These are phyloP conservation scores for Anisogramma anomala DNA, from an alignment of 2,329 filamentous ascomycete species.

Conservation along the genomic window DNA sequence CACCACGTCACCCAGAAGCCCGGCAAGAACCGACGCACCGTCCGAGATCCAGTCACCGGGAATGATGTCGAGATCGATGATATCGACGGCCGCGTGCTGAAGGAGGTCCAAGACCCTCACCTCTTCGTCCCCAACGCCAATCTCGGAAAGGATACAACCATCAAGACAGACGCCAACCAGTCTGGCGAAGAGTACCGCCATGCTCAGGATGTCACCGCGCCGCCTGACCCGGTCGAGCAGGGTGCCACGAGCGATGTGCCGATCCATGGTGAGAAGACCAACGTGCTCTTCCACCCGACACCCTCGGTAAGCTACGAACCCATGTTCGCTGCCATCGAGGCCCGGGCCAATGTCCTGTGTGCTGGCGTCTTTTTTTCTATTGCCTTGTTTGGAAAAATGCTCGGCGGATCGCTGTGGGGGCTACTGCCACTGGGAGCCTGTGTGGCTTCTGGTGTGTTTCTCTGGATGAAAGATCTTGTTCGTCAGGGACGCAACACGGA, in stretches of 20 bases:
- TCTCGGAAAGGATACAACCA: slow-evolving; percentile 59
- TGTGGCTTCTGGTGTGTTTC: slow-evolving; percentile 65
- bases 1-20: slow-evolving; percentile 27
- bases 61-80: slow-evolving; percentile 77
- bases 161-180: slow-evolving; percentile 60
- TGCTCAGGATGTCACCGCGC: slow-evolving; percentile 80
- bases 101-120: slow-evolving; percentile 59
- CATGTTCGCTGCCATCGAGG: slow-evolving; percentile 68
- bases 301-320: slow-evolving; percentile 82
- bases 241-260: slow-evolving; percentile 87
- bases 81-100: slow-evolving; percentile 47
- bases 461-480: slow-evolving; percentile 84
- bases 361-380: slow-evolving; percentile 61
- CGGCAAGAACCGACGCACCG: slow-evolving; percentile 48
- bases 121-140: slow-evolving; percentile 85
- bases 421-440: slow-evolving; percentile 63
- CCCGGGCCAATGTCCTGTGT: slow-evolving; percentile 59
- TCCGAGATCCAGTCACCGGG: slow-evolving; percentile 82
- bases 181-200: slow-evolving; percentile 69
- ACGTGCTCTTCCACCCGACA: slow-evolving; percentile 89
- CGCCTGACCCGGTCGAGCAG: slow-evolving; percentile 72
- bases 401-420: slow-evolving; percentile 67
- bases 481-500: slow-evolving; percentile 71
- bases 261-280: slow-evolving; percentile 92
- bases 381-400: slow-evolving; percentile 63